Evolutionary conservation across 2,329 filamentous ascomycete genomes (phyloP).

Genomic region (Blastomyces percursus): DNA sequence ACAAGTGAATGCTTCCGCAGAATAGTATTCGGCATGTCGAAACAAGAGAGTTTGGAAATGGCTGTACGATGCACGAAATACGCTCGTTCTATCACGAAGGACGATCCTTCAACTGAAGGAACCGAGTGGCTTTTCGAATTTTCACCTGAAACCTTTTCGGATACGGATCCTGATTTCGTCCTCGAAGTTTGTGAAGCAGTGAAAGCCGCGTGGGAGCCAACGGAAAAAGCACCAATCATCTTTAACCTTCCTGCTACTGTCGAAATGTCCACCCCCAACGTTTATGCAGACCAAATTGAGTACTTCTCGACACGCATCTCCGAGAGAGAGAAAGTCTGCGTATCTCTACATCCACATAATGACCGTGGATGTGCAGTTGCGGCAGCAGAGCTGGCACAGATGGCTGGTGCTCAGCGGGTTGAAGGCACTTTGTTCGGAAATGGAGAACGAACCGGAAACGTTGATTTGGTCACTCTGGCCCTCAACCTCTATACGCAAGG

Average conservation of each 20-base stretch:
- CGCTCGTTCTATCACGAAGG: constrained; percentile 81
- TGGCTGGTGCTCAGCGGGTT: constrained; percentile 90
- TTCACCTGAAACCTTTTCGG: constrained; percentile 61
- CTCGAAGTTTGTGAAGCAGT: constrained; percentile 82
- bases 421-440: constrained; percentile 93
- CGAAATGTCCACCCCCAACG: constrained; percentile 86
- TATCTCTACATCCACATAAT: constrained; percentile 90
- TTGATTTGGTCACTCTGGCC: constrained; percentile 83
- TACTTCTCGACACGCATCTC: constrained; percentile 82
- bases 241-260: constrained; percentile 96
- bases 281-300: constrained; percentile 93
- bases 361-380: constrained; percentile 84
- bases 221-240: constrained; percentile 69
- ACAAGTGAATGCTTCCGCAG: constrained; percentile 92
- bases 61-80: constrained; percentile 79
- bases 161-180: constrained; percentile 73
- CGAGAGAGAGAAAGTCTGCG: constrained; percentile 74
- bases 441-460: constrained; percentile 89
- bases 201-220: constrained; percentile 84
- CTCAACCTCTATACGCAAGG: constrained; percentile 95
- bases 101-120: constrained; percentile 46
- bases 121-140: constrained; percentile 47
- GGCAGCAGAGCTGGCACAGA: constrained; percentile 83
- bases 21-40: constrained; percentile 78
- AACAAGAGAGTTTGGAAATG: constrained; percentile 69